phyloP scores from a whole-genome alignment of 495 filamentous ascomycete species.

The Neurospora pannonica region DNA sequence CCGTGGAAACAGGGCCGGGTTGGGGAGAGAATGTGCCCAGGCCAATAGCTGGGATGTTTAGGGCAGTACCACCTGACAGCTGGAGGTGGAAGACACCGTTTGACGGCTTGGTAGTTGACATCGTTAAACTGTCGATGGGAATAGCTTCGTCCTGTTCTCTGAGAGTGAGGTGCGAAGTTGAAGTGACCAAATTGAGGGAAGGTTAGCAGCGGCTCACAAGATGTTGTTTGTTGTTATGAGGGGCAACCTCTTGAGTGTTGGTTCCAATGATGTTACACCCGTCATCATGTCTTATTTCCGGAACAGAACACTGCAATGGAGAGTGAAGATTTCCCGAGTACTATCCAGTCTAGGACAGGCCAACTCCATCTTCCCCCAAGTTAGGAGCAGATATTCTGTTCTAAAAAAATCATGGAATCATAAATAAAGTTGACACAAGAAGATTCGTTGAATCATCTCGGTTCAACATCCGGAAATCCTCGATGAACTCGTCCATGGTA shows the following conservation, averaged over 20 bases:
- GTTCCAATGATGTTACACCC: neutral
- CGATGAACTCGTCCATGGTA: neutral
- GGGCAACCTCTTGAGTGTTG: too few relatives aligned
- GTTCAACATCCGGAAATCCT: neutral
- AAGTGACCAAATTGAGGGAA: too few relatives aligned
- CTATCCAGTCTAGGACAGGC: too few relatives aligned
- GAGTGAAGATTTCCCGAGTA: neutral
- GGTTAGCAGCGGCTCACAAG: too few relatives aligned
- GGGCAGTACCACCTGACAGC: neutral
- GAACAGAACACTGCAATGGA: neutral
- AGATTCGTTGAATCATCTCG: too few relatives aligned
- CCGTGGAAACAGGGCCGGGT: constrained; percentile 11
- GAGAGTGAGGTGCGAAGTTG: too few relatives aligned
- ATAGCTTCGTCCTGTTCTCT: neutral
- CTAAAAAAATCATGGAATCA: too few relatives aligned
- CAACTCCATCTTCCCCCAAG: too few relatives aligned
- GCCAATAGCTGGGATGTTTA: constrained; percentile 19
- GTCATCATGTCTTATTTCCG: neutral
- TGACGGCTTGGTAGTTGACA: too few relatives aligned
- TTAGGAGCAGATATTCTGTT: too few relatives aligned
- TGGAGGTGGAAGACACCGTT: neutral
- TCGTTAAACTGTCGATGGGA: neutral
- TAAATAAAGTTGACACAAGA: too few relatives aligned
- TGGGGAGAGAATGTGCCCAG: constrained; percentile 23
- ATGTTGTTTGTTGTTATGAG: too few relatives aligned